A percentile compares a stretch with the other conserved stretches of the same genome.
phyloP scores from a whole-genome alignment of 805 yeast genomes.

The Candida mattraensis region DNA sequence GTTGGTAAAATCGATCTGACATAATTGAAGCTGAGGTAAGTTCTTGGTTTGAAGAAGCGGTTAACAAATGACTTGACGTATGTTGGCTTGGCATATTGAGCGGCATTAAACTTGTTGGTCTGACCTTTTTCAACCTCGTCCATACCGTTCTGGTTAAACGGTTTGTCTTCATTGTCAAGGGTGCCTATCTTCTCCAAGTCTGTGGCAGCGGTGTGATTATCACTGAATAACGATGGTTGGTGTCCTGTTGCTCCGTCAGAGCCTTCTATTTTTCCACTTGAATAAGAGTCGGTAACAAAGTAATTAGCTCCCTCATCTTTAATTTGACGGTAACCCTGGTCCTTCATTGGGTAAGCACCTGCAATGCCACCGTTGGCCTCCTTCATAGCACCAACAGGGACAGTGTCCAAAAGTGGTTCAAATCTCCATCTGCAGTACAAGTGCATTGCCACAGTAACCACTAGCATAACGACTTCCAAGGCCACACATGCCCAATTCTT shows the following conservation, averaged over 20 bases:
- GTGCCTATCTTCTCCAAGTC: conserved; percentile 19
- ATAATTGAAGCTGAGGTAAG: conserved; percentile 39
- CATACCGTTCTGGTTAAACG: conserved; percentile 17
- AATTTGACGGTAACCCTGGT: conserved; percentile 64
- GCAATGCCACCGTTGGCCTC: conserved; percentile 41
- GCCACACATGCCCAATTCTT: conserved; percentile 80
- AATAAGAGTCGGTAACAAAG: conserved; percentile 26
- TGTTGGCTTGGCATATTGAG: conserved; percentile 10
- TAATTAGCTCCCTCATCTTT: conserved; percentile 34
- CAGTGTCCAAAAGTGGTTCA: conserved; percentile 62
- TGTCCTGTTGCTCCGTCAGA: conserved; percentile 16
- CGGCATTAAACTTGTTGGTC: conserved; percentile 6
- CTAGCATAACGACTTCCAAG: conserved; percentile 60
- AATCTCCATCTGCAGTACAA: conserved; percentile 57
- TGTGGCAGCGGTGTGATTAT: conserved; percentile 17
- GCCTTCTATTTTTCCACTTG: conserved; percentile 28
- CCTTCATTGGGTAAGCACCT: conserved; percentile 55
- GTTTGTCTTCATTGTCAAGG: conserved; percentile 26
- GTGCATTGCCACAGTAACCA: conserved; percentile 59
- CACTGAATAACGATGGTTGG: conserved; percentile 18
- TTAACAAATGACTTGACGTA: conserved; percentile 14
- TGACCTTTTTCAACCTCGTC: conserved; percentile 7
- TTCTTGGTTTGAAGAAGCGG: conserved; percentile 46
- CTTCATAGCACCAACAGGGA: conserved; percentile 65
- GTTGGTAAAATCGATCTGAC: conserved; percentile 43